Percentiles rank a stretch among this genome's conserved stretches.
Conservation (phyloP, 1,284 basidiomycete genomes). For the Porodaedalea pini region DNA sequence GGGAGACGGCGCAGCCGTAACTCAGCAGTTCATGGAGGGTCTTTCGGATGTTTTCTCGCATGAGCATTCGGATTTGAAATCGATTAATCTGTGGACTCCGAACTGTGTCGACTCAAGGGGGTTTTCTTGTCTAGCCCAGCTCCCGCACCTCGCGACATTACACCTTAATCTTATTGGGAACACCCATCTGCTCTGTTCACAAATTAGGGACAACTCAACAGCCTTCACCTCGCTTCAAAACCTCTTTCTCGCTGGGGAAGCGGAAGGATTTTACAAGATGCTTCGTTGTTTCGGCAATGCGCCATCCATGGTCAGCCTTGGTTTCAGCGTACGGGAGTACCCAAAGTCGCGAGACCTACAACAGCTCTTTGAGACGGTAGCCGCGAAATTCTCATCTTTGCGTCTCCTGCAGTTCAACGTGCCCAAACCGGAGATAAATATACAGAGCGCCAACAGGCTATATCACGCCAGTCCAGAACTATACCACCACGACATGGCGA, state of each 20-base stretch:
- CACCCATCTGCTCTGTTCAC: neutral
- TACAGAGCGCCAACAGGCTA: neutral
- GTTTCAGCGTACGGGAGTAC: slow-evolving; percentile 20
- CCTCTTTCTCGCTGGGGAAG: slow-evolving; percentile 16
- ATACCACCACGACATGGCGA: slow-evolving; percentile 16
- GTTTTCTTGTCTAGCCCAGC: slow-evolving; percentile 12
- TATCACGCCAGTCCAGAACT: slow-evolving; percentile 8
- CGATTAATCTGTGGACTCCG: slow-evolving; percentile 21
- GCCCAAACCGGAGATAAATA: slow-evolving; percentile 16
- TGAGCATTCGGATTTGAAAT: neutral
- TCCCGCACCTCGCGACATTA: slow-evolving; percentile 16
- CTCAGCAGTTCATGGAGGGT: slow-evolving; percentile 11
- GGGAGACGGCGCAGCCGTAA: slow-evolving; percentile 3
- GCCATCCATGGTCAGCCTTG: slow-evolving; percentile 13
- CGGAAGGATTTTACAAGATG: slow-evolving; percentile 13
- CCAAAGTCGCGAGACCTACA: slow-evolving; percentile 6
- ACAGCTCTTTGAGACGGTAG: slow-evolving; percentile 12
- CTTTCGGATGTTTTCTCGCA: slow-evolving; percentile 17
- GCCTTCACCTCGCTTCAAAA: slow-evolving; percentile 17
- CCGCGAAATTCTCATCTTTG: slow-evolving; percentile 7
- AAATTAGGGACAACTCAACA: neutral
- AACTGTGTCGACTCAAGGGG: slow-evolving; percentile 9
- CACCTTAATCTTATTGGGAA: slow-evolving; percentile 16
- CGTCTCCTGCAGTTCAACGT: slow-evolving; percentile 18
- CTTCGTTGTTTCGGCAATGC: slow-evolving; percentile 7